Evolutionary conservation across 768 basidiomycete genomes (phyloP), one percentile per base, ranked within the genome.

Genomic region (Mycena latifolia): DNA sequence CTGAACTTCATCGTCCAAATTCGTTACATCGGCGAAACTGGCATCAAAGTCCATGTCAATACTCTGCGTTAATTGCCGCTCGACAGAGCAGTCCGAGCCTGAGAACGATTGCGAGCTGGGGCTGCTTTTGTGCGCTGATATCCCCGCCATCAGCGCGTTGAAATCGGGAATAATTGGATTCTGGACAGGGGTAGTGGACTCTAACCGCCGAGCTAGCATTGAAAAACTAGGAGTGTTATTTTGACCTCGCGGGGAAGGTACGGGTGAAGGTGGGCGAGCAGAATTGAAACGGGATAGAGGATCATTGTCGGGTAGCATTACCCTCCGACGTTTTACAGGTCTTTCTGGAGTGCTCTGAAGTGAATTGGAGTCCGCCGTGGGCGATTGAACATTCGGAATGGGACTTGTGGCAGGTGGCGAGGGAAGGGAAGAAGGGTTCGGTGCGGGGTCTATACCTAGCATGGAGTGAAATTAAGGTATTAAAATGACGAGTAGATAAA

Each of bases 1-100:
- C 25, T 66, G 70, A 25, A 53, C 17, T 52, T 10, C 29, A 22
- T 11, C 6, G 18, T n/a, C n/a, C n/a, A 41, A 25, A 25, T 35
- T 48, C 24, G 27, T 18, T 31, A 37, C n/a, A 20, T 18, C 24
- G 11, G n/a, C 51, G 28, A 58, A 55, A 25, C 41, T 35, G 2
- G 37, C 50, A 37, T 75, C 74, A 5, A 66, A 35, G 14, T 72
- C 72, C 46, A 75, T 60, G 4, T 65, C 69, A 15, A 69, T 74
- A 35, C 74, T 77, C 71, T 85, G 85, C 0, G 85, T 86, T 33
- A 88, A 77, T n/a, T 86, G 83, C 31, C 77, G 76, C 66, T 85
- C 84, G 24, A 88, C 85, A 14, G 75, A 81, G 37, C 76, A 77
- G 60, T 81, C 79, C 9, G 84, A 85, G 37, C 69, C 75, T 18